Evolutionary conservation across 345 rosid genomes (phyloP).

Genomic region (Clausena lansium): DNA sequence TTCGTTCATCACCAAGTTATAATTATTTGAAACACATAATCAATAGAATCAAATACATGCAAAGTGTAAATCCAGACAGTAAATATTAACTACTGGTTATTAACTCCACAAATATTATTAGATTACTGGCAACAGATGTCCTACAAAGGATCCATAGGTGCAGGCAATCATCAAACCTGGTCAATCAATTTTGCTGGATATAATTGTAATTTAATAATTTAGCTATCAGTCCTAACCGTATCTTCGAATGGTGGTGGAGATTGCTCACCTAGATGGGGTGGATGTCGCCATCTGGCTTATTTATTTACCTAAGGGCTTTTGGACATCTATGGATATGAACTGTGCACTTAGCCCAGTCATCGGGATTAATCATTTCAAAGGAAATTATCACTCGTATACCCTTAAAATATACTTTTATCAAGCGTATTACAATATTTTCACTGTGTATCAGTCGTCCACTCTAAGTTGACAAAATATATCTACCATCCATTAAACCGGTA

Average conservation of each 20-base stretch:
- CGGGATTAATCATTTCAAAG: background rate
- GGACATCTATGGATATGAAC: background rate
- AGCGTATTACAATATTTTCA: too few species aligned
- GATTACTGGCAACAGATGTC: background rate
- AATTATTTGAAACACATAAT: background rate
- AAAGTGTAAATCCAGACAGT: background rate
- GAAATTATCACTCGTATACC: too few species aligned
- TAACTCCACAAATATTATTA: background rate
- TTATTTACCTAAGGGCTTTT: background rate
- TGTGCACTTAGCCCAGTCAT: background rate
- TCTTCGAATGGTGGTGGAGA: background rate
- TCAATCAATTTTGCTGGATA: background rate
- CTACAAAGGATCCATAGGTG: background rate
- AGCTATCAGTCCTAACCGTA: background rate
- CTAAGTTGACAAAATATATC: too few species aligned
- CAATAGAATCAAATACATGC: background rate
- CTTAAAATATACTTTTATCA: too few species aligned
- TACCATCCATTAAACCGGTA: too few species aligned
- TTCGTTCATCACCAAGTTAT: too few species aligned
- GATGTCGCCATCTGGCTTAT: background rate
- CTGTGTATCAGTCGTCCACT: too few species aligned
- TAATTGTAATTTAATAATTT: background rate
- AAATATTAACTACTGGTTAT: background rate
- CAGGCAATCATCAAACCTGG: background rate
- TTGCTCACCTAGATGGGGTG: background rate